Conservation (phyloP, 208 protist species). For the Trypanosoma avium region DNA sequence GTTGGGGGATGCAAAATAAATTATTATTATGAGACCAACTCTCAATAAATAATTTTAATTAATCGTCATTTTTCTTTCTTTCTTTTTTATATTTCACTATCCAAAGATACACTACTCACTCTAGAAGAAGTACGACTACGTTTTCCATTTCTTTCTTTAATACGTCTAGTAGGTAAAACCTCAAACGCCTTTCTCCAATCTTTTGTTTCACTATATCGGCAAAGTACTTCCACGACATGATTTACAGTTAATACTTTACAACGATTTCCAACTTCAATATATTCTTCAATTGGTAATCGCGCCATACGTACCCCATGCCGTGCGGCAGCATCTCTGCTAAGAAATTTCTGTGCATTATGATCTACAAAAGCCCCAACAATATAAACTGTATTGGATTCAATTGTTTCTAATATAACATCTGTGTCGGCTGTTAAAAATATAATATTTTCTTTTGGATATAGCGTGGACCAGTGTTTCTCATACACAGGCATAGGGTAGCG, state of each 20-base stretch:
- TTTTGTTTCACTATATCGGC: conserved; percentile 38
- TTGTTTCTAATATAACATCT: conserved; percentile 48
- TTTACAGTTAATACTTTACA: conserved; percentile 92
- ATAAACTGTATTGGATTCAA: conserved; percentile 67
- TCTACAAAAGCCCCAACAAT: conserved; percentile 90
- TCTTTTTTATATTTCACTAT: no score
- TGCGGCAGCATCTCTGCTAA: conserved; percentile 51
- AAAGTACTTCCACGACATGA: conserved; percentile 80
- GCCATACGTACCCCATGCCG: conserved; percentile 72
- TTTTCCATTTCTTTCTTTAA: conserved; percentile 33
- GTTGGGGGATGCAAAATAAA: no score
- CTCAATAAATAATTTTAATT: no score
- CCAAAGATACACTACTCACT: not conserved
- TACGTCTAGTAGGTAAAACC: conserved; percentile 69
- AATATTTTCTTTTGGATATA: conserved; percentile 43
- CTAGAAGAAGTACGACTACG: conserved; percentile 10
- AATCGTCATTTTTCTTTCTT: not conserved
- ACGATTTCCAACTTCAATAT: conserved; percentile 77
- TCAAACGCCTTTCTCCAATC: conserved; percentile 74
- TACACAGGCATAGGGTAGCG: conserved; percentile 47
- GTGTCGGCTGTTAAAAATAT: conserved; percentile 84
- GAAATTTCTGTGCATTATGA: conserved; percentile 82
- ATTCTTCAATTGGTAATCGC: conserved; percentile 75
- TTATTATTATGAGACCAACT: no score
- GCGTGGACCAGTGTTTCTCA: conserved; percentile 61